A percentile compares a stretch with the other conserved stretches of the same genome.
Evolutionary conservation across 495 filamentous ascomycete species (phyloP).

Genomic region (Melanomma pulvis-pyrius): DNA sequence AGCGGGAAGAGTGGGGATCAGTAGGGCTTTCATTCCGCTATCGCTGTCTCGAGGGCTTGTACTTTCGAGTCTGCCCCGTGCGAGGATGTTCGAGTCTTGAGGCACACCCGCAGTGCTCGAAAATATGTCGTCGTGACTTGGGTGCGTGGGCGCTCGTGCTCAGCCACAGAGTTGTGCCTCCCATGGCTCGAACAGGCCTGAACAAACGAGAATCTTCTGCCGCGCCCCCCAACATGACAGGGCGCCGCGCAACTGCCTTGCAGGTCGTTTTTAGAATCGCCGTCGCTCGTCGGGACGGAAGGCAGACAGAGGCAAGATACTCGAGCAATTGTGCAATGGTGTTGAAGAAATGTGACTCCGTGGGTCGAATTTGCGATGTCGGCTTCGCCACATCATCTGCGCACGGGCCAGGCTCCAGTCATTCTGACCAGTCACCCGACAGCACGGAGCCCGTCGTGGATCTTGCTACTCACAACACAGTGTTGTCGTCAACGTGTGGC

Average conservation of each 20-base stretch:
- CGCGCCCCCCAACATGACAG: conserved; percentile 14
- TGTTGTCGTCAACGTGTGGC: conserved; percentile 18
- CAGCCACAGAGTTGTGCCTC: conserved; percentile 22
- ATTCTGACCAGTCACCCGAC: conserved; percentile 26
- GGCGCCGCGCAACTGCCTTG: conserved; percentile 9
- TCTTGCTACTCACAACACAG: conserved; percentile 15
- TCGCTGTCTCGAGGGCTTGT: not conserved
- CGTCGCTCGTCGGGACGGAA: conserved; percentile 1
- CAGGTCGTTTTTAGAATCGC: not conserved
- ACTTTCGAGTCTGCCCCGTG: conserved; percentile 20
- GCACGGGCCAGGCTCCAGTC: conserved; percentile 18
- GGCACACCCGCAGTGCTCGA: conserved; percentile 4
- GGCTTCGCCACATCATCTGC: conserved; percentile 26
- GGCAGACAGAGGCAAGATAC: conserved; percentile 20
- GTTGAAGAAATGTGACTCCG: conserved; percentile 24
- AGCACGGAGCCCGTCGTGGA: conserved; percentile 11
- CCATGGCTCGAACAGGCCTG: not conserved
- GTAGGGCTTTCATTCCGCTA: not conserved
- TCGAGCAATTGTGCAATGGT: conserved; percentile 8
- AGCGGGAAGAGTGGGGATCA: not conserved
- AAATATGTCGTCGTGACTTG: conserved; percentile 3
- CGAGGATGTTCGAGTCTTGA: not conserved
- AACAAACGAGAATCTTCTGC: not conserved
- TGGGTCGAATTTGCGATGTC: conserved; percentile 14
- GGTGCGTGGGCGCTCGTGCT: conserved; percentile 2